Evolutionary conservation across 2,329 filamentous ascomycete species (phyloP).

Genomic region (Phoma sp.): DNA sequence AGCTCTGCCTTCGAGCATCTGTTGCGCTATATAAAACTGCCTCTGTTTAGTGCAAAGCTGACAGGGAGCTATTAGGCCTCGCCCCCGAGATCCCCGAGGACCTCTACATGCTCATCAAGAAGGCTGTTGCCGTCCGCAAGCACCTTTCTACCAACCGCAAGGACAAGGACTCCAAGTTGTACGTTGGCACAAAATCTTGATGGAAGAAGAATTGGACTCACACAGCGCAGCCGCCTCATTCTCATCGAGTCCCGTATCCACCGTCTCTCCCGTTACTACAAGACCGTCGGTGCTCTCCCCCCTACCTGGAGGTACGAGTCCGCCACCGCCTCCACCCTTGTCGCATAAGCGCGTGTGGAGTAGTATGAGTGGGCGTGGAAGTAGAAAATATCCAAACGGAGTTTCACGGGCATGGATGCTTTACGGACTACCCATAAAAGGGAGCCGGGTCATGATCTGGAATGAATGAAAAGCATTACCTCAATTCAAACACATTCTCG

Average conservation of each 20-base stretch:
- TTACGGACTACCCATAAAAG: conserved; percentile 37
- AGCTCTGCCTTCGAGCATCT: conserved; percentile 40
- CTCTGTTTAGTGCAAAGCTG: conserved; percentile 46
- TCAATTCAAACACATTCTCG: conserved; percentile 32
- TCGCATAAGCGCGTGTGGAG: conserved; percentile 50
- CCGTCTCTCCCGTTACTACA: conserved; percentile 99
- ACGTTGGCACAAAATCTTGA: conserved; percentile 17
- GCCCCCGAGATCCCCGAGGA: conserved; percentile 99
- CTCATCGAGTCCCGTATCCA: conserved; percentile 99
- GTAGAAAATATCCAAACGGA: conserved; percentile 41
- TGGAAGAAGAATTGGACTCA: conserved; percentile 11
- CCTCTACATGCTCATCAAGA: conserved; percentile 99
- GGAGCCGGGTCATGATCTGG: conserved; percentile 42
- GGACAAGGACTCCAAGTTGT: conserved; percentile 99
- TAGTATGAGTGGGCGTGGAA: conserved; percentile 28
- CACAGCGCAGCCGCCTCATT: conserved; percentile 77
- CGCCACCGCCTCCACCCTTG: conserved; percentile 72
- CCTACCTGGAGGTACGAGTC: conserved; percentile 99
- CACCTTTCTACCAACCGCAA: conserved; percentile 99
- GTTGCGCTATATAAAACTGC: conserved; percentile 75
- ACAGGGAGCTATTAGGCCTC: conserved; percentile 71
- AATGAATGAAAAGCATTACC: conserved; percentile 48
- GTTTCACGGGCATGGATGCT: conserved; percentile 47
- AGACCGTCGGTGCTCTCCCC: conserved; percentile 82
- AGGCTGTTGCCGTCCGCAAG: conserved; percentile 93